Base-by-base conservation (phyloP, 2,329 filamentous ascomycete genomes). In the Penicillium freii region DNA sequence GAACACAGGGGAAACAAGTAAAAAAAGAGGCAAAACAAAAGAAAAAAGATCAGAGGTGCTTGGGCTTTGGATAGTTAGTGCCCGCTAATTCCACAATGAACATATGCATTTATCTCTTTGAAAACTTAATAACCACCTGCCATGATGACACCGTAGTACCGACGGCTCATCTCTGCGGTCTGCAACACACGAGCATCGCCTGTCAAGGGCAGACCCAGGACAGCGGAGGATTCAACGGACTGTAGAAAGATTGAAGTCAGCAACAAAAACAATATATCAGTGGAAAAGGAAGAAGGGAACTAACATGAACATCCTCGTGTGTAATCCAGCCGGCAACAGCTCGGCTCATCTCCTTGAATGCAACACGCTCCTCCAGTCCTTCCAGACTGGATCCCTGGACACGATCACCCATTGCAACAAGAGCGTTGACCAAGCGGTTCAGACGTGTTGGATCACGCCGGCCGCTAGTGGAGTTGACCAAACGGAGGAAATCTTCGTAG, bases 321-420 rank as follows among this genome's bases (percentile, higher is more conserved):
- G 86, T 78, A 58, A 89, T 83, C 70, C 86, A 83, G 60, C 83
- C 82, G 10, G 89, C 89, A 58, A 93, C 85, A 45, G 87, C 81
- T 52, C 85, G 85, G 46, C 88, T 88, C 83, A 96, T 96, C 69
- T 95, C 91, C 62, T 88, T 87, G 53, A 93, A 82, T 0, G 91
- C 91, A 42, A 92, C 90, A 52, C 85, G 79, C 69, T 89, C 83
- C 61, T 86, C 75, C 60, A 84, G 76, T 44, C 73, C 77, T 52
- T 78, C 71, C 29, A 73, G 81, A 42, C 86, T 83, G 23, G 88
- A 75, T 7, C 84, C 73, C 44, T 74, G 69, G 13, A 76, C 67
- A 36, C 70, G 72, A 29, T 74, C 72, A 13, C 76, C 75, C 65
- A 77, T 72, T 3, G 63, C 69, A 9, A 72, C 74, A 58, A 81